These are phyloP conservation scores for Pleodorina starrii DNA, from an alignment of 139 green algal species.

Conservation along the genomic window DNA sequence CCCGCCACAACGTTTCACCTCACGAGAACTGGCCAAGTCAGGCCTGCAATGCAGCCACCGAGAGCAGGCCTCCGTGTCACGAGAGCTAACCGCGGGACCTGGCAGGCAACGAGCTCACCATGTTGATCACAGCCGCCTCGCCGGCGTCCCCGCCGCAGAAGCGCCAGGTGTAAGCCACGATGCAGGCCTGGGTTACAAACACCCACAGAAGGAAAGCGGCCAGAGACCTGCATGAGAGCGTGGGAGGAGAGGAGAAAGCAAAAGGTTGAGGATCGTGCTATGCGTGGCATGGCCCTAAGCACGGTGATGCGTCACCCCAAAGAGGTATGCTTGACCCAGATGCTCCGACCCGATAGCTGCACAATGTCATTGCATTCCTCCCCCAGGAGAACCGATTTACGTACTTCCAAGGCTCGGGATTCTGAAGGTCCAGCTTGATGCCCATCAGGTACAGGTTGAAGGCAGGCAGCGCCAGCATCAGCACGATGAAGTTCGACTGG, in stretches of 20 bases:
- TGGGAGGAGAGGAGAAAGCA: neutral
- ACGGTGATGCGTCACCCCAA: neutral
- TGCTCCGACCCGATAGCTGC: neutral
- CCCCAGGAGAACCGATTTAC: neutral
- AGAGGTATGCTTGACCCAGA: neutral
- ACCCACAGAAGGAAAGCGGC: constrained; percentile 52
- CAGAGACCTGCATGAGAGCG: constrained; percentile 40
- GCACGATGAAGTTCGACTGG: constrained; percentile 16
- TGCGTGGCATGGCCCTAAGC: neutral
- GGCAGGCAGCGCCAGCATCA: constrained; percentile 44
- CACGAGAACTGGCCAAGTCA: too few relatives aligned
- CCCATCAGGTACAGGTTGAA: constrained; percentile 63
- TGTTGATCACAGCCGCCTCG: constrained; percentile 51
- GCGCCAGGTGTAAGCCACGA: constrained; percentile 35
- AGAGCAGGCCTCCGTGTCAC: too few relatives aligned
- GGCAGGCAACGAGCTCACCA: too few relatives aligned
- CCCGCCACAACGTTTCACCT: too few relatives aligned
- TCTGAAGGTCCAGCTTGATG: constrained; percentile 60
- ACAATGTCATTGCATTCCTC: neutral
- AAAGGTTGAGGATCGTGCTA: neutral
- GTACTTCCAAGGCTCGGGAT: constrained; percentile 48
- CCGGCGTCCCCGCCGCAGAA: constrained; percentile 17
- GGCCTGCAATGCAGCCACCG: too few relatives aligned
- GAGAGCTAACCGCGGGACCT: too few relatives aligned
- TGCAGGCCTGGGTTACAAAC: neutral